Conservation (phyloP, 225 moss, liverwort and hornwort genomes). For the Climacium dendroides region DNA sequence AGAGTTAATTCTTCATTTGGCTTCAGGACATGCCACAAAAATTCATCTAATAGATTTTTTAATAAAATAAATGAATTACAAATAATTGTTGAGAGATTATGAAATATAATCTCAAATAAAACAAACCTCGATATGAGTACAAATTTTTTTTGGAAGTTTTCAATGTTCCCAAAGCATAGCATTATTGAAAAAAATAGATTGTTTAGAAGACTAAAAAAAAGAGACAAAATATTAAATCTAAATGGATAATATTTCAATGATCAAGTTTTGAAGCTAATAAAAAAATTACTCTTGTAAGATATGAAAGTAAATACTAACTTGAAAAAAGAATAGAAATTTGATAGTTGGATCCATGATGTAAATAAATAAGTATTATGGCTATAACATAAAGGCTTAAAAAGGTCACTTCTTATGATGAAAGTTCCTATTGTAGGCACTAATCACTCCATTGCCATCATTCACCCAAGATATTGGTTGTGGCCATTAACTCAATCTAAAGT, state of each 20-base stretch:
- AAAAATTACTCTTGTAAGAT: neutral
- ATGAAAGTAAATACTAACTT: neutral
- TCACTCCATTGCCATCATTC: neutral
- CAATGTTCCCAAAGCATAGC: neutral
- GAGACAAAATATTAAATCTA: neutral
- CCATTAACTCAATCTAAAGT: neutral
- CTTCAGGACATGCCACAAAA: fast-evolving
- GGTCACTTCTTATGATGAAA: neutral
- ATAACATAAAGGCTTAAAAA: neutral
- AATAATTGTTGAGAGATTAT: neutral
- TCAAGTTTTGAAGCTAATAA: neutral
- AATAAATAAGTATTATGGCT: too few relatives aligned
- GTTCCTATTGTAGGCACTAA: neutral
- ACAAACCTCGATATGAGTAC: neutral
- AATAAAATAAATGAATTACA: neutral
- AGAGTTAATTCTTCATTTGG: neutral
- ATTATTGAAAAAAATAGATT: neutral
- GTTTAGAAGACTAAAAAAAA: neutral
- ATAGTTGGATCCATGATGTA: neutral
- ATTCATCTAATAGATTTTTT: too few relatives aligned
- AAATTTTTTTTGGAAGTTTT: neutral
- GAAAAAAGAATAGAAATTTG: neutral
- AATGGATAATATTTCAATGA: neutral
- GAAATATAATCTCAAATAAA: neutral
- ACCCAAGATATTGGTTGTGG: fast-evolving